Percentiles rank a stretch among this genome's conserved stretches.
Evolutionary conservation across 2,329 filamentous ascomycete genomes (phyloP).

Genomic region (Calonectria pauciramosa): DNA sequence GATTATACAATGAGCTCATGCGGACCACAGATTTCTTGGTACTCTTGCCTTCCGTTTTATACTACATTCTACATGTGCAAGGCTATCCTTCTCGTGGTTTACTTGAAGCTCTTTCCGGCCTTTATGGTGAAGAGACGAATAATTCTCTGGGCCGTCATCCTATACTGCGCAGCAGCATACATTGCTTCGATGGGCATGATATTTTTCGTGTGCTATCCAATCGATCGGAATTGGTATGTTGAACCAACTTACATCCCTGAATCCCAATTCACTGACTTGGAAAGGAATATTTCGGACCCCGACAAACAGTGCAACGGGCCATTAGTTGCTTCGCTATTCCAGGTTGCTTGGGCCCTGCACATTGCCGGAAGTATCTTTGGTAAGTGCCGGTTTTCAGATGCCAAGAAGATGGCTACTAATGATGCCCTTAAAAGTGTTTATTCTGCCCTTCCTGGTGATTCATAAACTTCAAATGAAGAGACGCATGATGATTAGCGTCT

Average conservation of each 20-base stretch:
- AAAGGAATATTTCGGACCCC: neutral
- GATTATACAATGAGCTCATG: neutral
- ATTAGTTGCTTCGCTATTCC: neutral
- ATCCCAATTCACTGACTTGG: neutral
- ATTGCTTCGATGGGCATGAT: neutral
- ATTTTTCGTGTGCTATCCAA: neutral
- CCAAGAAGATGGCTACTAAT: neutral
- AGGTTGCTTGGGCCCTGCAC: neutral
- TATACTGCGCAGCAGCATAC: neutral
- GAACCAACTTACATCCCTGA: no score
- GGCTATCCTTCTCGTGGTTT: neutral
- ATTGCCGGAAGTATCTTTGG: neutral
- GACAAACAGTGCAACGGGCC: neutral
- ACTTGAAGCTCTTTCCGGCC: neutral
- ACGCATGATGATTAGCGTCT: neutral
- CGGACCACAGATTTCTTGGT: neutral
- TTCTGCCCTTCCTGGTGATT: neutral
- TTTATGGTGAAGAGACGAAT: neutral
- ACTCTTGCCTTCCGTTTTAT: neutral
- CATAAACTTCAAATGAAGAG: neutral
- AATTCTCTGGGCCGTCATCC: neutral
- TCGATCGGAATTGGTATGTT: neutral
- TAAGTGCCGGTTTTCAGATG: neutral
- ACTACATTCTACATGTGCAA: neutral
- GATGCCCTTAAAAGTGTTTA: neutral